phyloP scores from a whole-genome alignment of 441 rosid species.

The Pelargonium myrrhifolium region DNA sequence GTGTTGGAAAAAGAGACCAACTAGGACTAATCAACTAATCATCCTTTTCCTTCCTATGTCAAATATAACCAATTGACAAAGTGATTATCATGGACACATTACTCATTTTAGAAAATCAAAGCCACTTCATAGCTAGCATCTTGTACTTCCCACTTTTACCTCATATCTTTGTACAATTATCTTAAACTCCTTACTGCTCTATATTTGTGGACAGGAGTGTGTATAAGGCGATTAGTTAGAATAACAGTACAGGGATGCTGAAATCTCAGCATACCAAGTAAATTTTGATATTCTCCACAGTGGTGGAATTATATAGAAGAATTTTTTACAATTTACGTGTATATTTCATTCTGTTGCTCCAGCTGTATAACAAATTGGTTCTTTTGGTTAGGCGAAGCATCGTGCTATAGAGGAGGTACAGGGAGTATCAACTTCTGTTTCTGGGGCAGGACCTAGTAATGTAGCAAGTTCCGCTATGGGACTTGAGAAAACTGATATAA shows the following conservation, averaged over 20 bases:
- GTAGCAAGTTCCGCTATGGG: slow-evolving; percentile 17
- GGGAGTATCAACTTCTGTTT: slow-evolving; percentile 18
- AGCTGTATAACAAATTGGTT: slow-evolving; percentile 4
- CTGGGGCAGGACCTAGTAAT: slow-evolving; percentile 26
- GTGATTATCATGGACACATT: too few relatives aligned
- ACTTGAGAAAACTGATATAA: slow-evolving; percentile 36
- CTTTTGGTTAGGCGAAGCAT: slow-evolving; percentile 24
- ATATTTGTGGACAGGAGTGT: neutral
- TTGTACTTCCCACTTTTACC: neutral
- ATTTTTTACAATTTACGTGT: neutral
- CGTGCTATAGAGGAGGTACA: slow-evolving; percentile 25
- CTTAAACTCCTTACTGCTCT: neutral
- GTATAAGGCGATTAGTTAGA: neutral
- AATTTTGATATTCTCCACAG: neutral
- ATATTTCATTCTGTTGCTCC: slow-evolving; percentile 8
- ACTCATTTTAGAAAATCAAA: too few relatives aligned
- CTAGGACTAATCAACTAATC: neutral
- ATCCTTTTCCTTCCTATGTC: too few relatives aligned
- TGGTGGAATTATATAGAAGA: neutral
- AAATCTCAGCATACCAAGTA: neutral
- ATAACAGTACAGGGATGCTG: neutral
- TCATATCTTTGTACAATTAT: neutral
- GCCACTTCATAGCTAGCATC: too few relatives aligned
- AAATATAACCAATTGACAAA: too few relatives aligned
- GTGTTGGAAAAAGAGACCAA: neutral